Conservation (phyloP, 371 early-diverging fungal species). For the Batkoa obscura region DNA sequence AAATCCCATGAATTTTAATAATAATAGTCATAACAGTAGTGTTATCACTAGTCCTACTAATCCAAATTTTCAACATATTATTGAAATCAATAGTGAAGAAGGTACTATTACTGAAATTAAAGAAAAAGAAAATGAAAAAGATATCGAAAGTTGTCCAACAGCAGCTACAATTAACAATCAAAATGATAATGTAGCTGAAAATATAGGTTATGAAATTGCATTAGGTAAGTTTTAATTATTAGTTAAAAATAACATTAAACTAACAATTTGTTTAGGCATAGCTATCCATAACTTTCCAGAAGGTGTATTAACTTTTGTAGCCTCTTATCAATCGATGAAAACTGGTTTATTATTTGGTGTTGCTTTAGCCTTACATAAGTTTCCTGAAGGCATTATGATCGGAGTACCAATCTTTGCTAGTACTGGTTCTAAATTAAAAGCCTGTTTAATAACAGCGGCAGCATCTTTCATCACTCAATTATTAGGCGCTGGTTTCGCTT, state of each 20-base stretch:
- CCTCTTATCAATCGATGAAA: not conserved
- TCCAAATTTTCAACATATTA: not conserved
- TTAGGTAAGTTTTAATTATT: too few relatives aligned
- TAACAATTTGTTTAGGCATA: slow-evolving; percentile 4
- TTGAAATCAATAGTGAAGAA: not conserved
- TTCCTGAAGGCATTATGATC: slow-evolving; percentile 12
- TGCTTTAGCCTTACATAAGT: slow-evolving; percentile 11
- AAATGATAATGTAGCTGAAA: not conserved
- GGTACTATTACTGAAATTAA: not conserved
- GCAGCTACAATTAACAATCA: not conserved
- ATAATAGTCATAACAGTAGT: not conserved
- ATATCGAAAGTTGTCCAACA: too few relatives aligned
- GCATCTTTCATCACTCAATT: slow-evolving; percentile 8
- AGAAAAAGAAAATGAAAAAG: not conserved
- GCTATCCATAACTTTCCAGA: slow-evolving; percentile 12
- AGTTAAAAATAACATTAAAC: too few relatives aligned
- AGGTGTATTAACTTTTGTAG: slow-evolving; percentile 9
- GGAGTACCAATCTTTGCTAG: slow-evolving; percentile 8
- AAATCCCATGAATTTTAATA: not conserved
- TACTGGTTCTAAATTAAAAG: slow-evolving; percentile 8
- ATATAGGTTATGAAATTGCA: slow-evolving; percentile 8
- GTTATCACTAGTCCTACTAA: not conserved
- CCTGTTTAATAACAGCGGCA: slow-evolving; percentile 2
- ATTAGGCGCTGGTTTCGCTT: slow-evolving; percentile 8
- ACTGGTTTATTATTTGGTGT: slow-evolving; percentile 9